phyloP scores from a whole-genome alignment of 192 early-diverging fungal genomes.

The Linnemannia exigua region DNA sequence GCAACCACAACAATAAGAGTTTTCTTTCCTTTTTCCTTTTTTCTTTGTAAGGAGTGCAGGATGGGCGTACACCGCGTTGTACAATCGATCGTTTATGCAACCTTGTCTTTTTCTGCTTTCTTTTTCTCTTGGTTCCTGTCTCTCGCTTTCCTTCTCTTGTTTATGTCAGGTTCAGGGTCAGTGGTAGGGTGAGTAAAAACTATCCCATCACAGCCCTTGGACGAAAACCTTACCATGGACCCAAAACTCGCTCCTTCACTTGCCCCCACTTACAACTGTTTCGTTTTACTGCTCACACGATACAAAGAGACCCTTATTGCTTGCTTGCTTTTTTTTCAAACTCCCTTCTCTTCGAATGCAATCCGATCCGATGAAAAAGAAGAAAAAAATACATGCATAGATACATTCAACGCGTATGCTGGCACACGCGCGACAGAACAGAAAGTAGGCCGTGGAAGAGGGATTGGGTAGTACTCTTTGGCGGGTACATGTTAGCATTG shows the following conservation, averaged over 20 bases:
- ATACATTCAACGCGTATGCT: not conserved
- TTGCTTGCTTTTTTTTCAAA: not conserved
- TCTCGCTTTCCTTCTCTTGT: not conserved
- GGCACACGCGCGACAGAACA: no score
- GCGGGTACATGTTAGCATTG: not conserved
- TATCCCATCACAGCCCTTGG: not conserved
- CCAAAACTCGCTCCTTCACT: not conserved
- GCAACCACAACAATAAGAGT: not conserved
- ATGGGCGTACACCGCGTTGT: no score
- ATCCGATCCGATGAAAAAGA: not conserved
- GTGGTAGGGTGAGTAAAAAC: not conserved
- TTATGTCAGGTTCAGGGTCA: not conserved
- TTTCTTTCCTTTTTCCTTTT: not conserved
- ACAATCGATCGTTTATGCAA: conserved; percentile 17
- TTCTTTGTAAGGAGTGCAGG: not conserved
- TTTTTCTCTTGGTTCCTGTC: not conserved
- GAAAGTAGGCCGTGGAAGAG: no score
- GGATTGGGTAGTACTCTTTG: not conserved
- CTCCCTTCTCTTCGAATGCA: not conserved
- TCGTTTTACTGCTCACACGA: not conserved
- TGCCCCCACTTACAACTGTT: no score
- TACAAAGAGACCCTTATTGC: not conserved
- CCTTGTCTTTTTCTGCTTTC: not conserved
- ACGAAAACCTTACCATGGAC: not conserved
- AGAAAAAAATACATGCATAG: not conserved